A percentile compares a stretch with the other conserved stretches of the same genome.
These are phyloP conservation scores for Gossypium lobatum DNA, from an alignment of 441 rosid genomes.

Conservation along the genomic window DNA sequence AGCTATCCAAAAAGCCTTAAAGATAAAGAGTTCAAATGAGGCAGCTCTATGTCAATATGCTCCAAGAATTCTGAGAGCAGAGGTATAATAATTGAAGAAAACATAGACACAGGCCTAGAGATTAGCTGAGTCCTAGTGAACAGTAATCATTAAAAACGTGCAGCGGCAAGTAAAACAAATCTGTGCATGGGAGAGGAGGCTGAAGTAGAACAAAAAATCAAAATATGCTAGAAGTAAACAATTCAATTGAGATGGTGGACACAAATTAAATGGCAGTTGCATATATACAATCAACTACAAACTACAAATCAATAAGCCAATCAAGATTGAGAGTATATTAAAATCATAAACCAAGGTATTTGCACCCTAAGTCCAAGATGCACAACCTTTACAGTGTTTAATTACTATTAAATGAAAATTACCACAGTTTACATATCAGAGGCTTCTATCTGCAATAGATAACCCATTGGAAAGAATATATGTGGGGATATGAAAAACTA, in stretches of 20 bases:
- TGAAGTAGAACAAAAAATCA: background rate
- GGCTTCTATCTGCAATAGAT: background rate
- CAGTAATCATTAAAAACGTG: background rate
- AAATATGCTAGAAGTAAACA: background rate
- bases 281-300: background rate
- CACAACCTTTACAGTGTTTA: background rate
- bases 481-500: no score
- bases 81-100: background rate
- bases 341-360: constrained; percentile 4
- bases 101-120: background rate
- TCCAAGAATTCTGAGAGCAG: constrained; percentile 9
- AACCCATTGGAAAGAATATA: background rate
- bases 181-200: constrained; percentile 5
- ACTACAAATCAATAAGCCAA: background rate
- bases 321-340: background rate
- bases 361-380: background rate
- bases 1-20: constrained; percentile 1
- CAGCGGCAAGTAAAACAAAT: background rate
- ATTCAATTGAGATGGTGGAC: background rate
- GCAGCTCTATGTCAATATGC: constrained; percentile 14
- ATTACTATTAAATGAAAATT: background rate
- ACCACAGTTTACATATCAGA: background rate
- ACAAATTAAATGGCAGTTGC: background rate
- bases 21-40: background rate
- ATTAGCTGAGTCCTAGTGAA: background rate